Base-by-base conservation (phyloP, 2,329 filamentous ascomycete species). In the Aspergillus ruber region DNA sequence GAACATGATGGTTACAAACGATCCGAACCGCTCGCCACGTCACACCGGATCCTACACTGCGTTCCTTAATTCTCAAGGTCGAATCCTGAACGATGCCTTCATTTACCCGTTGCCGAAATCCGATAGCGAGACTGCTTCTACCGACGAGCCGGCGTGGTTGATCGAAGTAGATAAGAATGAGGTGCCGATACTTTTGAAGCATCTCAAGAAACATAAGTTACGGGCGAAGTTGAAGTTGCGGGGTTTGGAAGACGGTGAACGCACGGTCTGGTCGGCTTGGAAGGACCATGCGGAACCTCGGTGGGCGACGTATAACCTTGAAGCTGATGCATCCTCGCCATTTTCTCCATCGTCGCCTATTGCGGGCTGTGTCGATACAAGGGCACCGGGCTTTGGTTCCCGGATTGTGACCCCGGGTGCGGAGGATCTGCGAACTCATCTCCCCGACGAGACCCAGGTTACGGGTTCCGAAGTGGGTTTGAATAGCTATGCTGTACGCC, bases 81-180 rank as follows among this genome's bases (percentile, higher is more conserved):
- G 90, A 48, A 79, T 98, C 8, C 74, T 96, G 39, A 81, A 91
- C 72, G 93, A 98, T 70, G 86, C 90, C 45, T 95, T 97, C 67
- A 76, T 98, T 42, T 96, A 95, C 74, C 85, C 83, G 0, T 55
- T 66, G 71, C 80, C 53, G 61, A 69, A 41, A 61, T 47, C 59
- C 45, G 46, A 58, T 17, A 57, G 51, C 42, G 54, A 50, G 29
- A 53, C 52, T 20, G 38, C 42, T 21, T 43, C 50, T 4, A 43
- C 45, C 9, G 58, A 52, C 40, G 69, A 59, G 47, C 61, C 61
- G 4, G 70, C 76, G 25, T 91, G 86, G 74, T 69, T 95, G 49
- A 77, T 98, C 50, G 93, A 98, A 63, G 86, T 90, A 10, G 90
- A 95, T 67, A 81, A 80, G 4, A 72, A 71, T 4, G 80, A 90